Percentiles rank a stretch among this genome's conserved stretches.
Evolutionary conservation across 1,139 yeast species (phyloP).

Genomic region (Spencermartinsiella ligniputridi): DNA sequence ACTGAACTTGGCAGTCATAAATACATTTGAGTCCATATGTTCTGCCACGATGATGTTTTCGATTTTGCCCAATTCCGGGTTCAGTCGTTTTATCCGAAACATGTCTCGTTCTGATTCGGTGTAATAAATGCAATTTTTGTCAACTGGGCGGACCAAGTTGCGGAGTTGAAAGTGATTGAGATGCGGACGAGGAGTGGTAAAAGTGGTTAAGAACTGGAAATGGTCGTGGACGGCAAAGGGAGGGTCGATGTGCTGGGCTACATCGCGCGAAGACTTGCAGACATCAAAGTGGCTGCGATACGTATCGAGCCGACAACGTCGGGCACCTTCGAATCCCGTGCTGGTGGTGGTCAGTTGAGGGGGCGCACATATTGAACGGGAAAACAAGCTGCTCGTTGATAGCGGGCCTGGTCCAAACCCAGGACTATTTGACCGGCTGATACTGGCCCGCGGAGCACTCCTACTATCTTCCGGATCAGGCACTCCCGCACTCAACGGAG

Average conservation of each 20-base stretch:
- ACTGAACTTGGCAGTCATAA: constrained; percentile 39
- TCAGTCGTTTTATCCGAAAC: constrained; percentile 26
- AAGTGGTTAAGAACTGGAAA: constrained; percentile 40
- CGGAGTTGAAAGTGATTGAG: constrained; percentile 57
- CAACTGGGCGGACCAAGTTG: constrained; percentile 46
- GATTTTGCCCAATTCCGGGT: constrained; percentile 34
- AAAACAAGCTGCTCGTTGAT: not conserved
- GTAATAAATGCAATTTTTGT: constrained; percentile 34
- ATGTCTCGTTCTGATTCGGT: constrained; percentile 32
- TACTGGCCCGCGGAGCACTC: not conserved
- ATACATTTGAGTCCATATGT: constrained; percentile 11
- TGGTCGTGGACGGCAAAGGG: constrained; percentile 9
- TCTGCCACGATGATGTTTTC: constrained; percentile 31
- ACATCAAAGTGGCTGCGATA: constrained; percentile 2
- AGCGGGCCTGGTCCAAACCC: not conserved
- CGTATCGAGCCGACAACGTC: constrained; percentile 6
- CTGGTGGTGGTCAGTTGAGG: not conserved
- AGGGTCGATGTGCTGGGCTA: constrained; percentile 8
- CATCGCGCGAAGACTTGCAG: constrained; percentile 6
- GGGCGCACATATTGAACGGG: not conserved
- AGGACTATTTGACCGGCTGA: not conserved
- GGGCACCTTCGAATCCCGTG: constrained; percentile 4
- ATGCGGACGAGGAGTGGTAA: constrained; percentile 44
- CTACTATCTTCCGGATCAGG: not conserved
- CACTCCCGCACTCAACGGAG: not conserved